Evolutionary conservation across 805 yeast species (phyloP).

Genomic region (Saccharomycopsis fibuligera): DNA sequence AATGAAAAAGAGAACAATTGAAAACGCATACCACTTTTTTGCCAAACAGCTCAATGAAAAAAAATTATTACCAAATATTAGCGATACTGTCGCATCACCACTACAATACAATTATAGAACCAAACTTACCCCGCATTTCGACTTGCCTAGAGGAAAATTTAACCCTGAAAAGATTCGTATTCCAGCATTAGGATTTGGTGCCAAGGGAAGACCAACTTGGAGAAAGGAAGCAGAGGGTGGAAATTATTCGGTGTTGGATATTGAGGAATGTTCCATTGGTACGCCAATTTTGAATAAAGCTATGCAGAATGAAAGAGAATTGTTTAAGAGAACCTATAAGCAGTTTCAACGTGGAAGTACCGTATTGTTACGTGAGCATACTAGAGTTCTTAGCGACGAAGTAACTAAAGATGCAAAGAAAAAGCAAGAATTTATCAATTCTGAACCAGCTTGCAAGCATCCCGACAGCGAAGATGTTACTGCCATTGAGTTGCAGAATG

Average conservation of each 20-base stretch:
- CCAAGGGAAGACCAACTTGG: conserved; percentile 75
- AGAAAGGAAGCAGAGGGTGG: conserved; percentile 51
- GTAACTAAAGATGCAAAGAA: conserved; percentile 22
- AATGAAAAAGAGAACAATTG: conserved; percentile 68
- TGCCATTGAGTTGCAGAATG: conserved; percentile 29
- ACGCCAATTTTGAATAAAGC: conserved; percentile 74
- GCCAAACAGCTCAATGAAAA: conserved; percentile 47
- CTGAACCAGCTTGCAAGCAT: conserved; percentile 41
- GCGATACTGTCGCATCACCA: conserved; percentile 70
- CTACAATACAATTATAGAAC: conserved; percentile 74
- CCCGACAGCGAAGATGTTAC: conserved; percentile 30
- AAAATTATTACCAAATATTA: conserved; percentile 51
- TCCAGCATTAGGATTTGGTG: conserved; percentile 86
- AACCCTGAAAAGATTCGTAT: conserved; percentile 32
- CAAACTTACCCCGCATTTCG: conserved; percentile 93
- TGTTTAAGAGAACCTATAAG: conserved; percentile 42
- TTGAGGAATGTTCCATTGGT: conserved; percentile 91
- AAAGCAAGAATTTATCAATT: conserved; percentile 26
- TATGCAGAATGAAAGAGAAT: conserved; percentile 57
- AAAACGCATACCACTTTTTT: conserved; percentile 73
- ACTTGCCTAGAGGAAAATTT: conserved; percentile 49
- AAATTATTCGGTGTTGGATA: conserved; percentile 65
- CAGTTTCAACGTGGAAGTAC: conserved; percentile 78
- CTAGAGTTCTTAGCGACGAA: conserved; percentile 35
- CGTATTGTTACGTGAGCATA: conserved; percentile 73